Conservation (phyloP, 495 filamentous ascomycete genomes). For the Podospora bellae-mahoneyi region DNA sequence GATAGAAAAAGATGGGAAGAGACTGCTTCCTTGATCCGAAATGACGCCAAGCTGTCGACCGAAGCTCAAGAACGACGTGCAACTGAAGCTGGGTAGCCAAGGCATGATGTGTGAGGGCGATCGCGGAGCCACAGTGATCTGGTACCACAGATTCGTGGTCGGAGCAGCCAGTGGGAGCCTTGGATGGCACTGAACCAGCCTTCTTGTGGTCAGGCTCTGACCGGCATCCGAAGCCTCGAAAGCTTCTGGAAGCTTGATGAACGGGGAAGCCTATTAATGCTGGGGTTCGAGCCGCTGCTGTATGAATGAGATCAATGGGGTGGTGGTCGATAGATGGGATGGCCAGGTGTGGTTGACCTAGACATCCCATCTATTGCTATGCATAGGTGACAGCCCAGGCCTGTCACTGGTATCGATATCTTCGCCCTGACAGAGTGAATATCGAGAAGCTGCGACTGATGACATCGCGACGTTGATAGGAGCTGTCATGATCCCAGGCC, state of each 20-base stretch:
- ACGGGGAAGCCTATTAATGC: not conserved
- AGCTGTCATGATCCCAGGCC: not conserved
- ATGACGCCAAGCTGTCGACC: slow-evolving; percentile 9
- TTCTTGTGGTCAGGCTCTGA: slow-evolving; percentile 5
- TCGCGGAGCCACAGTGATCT: not conserved
- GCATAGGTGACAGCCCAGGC: not conserved
- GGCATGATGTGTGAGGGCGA: slow-evolving; percentile 4
- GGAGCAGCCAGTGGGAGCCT: not conserved
- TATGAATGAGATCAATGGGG: not conserved
- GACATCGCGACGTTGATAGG: not conserved
- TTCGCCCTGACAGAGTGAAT: not conserved
- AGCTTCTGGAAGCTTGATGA: slow-evolving; percentile 8
- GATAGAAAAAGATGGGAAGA: not conserved
- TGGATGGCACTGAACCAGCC: not conserved
- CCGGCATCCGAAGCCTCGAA: slow-evolving; percentile 11
- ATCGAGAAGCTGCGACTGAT: not conserved
- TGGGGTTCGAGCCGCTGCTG: not conserved
- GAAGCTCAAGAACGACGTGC: not conserved
- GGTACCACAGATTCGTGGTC: not conserved
- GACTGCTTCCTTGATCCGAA: slow-evolving; percentile 9
- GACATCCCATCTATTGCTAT: not conserved
- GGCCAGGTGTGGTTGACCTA: not conserved
- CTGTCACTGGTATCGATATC: not conserved
- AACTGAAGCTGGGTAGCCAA: not conserved
- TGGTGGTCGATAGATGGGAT: slow-evolving; percentile 1